A percentile compares a stretch with the other conserved stretches of the same genome.
These are phyloP conservation scores for Dothidotthia symphoricarpi DNA, from an alignment of 2,329 filamentous ascomycete species.

Conservation along the genomic window DNA sequence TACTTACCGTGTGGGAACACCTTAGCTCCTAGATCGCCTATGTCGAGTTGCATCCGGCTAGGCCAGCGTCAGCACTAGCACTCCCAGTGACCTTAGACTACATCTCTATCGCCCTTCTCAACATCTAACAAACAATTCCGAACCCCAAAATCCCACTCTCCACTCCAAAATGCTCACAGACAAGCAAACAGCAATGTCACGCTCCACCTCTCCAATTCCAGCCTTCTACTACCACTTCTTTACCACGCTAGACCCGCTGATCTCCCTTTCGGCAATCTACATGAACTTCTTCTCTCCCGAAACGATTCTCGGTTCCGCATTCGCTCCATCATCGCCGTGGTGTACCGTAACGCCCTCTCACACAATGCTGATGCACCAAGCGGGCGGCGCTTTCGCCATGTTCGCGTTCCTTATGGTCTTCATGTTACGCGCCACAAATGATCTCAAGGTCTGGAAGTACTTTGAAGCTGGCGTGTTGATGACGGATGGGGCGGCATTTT, in stretches of 20 bases:
- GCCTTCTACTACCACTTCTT: conserved; percentile 6
- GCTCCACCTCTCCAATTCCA: conserved; percentile 1
- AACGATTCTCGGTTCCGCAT: conserved; percentile 2
- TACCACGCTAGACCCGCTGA: conserved; percentile 6
- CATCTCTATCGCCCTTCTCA: too few relatives aligned
- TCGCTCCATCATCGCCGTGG: conserved; percentile 1
- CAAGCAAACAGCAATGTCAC: not conserved
- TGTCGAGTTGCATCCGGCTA: too few relatives aligned
- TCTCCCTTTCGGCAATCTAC: conserved; percentile 2
- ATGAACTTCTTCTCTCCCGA: conserved; percentile 3
- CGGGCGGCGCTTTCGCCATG: conserved; percentile 3
- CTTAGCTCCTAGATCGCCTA: too few relatives aligned
- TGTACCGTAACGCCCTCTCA: conserved; percentile 5
- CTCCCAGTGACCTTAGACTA: too few relatives aligned
- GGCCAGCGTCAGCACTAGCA: too few relatives aligned
- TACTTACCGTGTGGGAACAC: too few relatives aligned
- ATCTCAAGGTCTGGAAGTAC: conserved; percentile 5
- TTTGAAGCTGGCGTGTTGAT: conserved; percentile 4
- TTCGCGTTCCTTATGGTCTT: conserved; percentile 3
- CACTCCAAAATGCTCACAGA: not conserved
- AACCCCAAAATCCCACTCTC: too few relatives aligned
- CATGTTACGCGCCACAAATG: conserved; percentile 5
- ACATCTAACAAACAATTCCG: too few relatives aligned
- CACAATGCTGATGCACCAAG: conserved; percentile 5
- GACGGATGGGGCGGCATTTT: conserved; percentile 5